Conservation (phyloP, 2,329 filamentous ascomycete species). For the Neodidymelliopsis sp. region DNA sequence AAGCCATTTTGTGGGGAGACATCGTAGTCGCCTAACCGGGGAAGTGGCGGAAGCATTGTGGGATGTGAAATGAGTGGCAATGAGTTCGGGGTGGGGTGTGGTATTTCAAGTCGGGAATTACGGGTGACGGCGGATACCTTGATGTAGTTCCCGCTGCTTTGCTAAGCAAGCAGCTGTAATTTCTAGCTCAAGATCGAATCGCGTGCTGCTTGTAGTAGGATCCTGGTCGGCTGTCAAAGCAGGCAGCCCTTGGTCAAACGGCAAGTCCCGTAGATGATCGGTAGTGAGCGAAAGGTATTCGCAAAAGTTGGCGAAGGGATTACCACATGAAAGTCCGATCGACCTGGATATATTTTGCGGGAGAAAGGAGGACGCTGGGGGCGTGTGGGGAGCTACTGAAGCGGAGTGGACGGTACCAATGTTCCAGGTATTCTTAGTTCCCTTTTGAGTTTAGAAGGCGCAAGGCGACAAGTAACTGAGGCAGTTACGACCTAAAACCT, state of each 20-base stretch:
- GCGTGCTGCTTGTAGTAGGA: slow-evolving; percentile 3
- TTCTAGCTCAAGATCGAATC: slow-evolving; percentile 2
- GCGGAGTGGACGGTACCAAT: slow-evolving; percentile 16
- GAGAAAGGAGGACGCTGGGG: slow-evolving; percentile 16
- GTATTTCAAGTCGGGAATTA: slow-evolving; percentile 8
- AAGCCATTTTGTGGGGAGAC: slow-evolving; percentile 84
- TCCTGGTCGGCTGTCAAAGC: slow-evolving; percentile 1
- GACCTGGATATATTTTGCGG: slow-evolving; percentile 8
- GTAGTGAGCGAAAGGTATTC: neutral
- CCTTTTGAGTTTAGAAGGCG: slow-evolving; percentile 1
- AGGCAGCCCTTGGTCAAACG: slow-evolving; percentile 14
- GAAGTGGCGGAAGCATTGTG: slow-evolving; percentile 53
- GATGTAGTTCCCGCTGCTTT: slow-evolving; percentile 16
- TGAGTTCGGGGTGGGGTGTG: neutral
- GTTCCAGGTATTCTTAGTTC: slow-evolving; percentile 16
- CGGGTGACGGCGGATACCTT: slow-evolving; percentile 11
- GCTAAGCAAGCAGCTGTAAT: slow-evolving; percentile 11
- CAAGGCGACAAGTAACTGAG: slow-evolving; percentile 3
- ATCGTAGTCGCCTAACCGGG: slow-evolving; percentile 75
- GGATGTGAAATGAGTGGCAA: neutral
- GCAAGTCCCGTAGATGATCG: slow-evolving; percentile 1
- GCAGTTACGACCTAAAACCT: slow-evolving; percentile 8
- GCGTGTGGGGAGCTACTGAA: slow-evolving; percentile 16
- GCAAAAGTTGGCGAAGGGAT: neutral
- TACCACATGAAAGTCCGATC: slow-evolving; percentile 2